A percentile compares a stretch with the other conserved stretches of the same genome.
These are phyloP conservation scores for Plasmodium ovale DNA, from an alignment of 169 alveolate species.

Conservation along the genomic window DNA sequence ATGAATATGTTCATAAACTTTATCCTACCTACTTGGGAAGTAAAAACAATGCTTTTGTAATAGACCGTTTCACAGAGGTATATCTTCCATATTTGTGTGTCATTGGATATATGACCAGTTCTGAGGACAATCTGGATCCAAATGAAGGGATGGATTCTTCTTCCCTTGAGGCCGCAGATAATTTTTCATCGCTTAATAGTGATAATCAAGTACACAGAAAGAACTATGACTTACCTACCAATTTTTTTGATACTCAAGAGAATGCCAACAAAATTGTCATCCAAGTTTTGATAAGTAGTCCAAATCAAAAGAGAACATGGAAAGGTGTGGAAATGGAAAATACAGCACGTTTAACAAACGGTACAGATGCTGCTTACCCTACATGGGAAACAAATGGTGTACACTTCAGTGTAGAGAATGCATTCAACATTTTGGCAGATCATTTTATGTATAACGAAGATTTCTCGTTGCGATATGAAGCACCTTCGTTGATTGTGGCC, in stretches of 20 bases:
- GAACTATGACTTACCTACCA: slow-evolving; percentile 1
- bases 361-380: slow-evolving; percentile 11
- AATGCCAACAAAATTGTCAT: slow-evolving; percentile 21
- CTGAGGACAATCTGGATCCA: slow-evolving; percentile 15
- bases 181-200: neutral
- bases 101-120: slow-evolving; percentile 38
- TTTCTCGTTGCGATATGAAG: slow-evolving; percentile 1
- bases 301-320: neutral
- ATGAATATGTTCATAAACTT: neutral
- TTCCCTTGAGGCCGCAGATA: neutral
- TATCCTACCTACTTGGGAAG: slow-evolving; percentile 34
- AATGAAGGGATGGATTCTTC: neutral
- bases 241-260: slow-evolving; percentile 7
- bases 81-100: slow-evolving; percentile 15
- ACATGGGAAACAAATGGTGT: slow-evolving; percentile 27
- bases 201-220: neutral
- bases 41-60: slow-evolving; percentile 20
- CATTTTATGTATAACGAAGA: slow-evolving; percentile 13
- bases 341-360: too few species aligned
- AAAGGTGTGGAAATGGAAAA: neutral
- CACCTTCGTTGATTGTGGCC: slow-evolving; percentile 7
- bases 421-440: slow-evolving; percentile 38
- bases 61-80: slow-evolving; percentile 8
- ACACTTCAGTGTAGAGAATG: slow-evolving; percentile 28
- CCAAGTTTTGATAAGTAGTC: slow-evolving; percentile 23